Evolutionary conservation across 2,329 filamentous ascomycete species (phyloP).

Genomic region (Hypomyces rosellus): DNA sequence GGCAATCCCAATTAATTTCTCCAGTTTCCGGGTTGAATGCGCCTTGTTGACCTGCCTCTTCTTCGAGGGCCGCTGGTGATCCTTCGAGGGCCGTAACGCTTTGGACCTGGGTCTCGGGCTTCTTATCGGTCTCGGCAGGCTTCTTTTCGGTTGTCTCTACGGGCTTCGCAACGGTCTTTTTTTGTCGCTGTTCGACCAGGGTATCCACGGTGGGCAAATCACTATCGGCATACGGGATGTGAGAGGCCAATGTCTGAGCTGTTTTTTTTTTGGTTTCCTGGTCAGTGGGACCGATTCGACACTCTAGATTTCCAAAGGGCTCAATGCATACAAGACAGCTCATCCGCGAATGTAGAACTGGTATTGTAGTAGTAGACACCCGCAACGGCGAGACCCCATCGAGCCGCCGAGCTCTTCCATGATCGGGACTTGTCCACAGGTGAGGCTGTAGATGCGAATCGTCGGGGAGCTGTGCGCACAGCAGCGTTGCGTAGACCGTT

Average conservation of each 20-base stretch:
- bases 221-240: conserved; percentile 49
- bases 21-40: conserved; percentile 98
- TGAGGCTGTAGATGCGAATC: conserved; percentile 46
- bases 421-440: conserved; percentile 62
- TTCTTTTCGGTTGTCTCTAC: conserved; percentile 17
- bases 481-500: conserved; percentile 35
- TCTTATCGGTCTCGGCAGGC: conserved; percentile 17
- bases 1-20: conserved; percentile 99
- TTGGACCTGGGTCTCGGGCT: conserved; percentile 21
- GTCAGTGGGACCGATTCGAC: conserved; percentile 6
- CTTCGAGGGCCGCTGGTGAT: conserved; percentile 56
- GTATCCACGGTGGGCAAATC: conserved; percentile 60
- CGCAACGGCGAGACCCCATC: conserved; percentile 70
- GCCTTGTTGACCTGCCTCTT: conserved; percentile 78
- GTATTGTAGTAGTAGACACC: conserved; percentile 94
- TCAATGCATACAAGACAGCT: conserved; percentile 58
- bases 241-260: conserved; percentile 32
- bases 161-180: conserved; percentile 33
- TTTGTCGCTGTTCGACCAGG: conserved; percentile 57
- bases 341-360: conserved; percentile 78
- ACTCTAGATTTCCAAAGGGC: not conserved
- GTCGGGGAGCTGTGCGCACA: conserved; percentile 36
- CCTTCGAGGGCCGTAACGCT: conserved; percentile 20
- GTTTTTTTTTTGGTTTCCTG: conserved; percentile 10
- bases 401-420: conserved; percentile 70